phyloP scores from a whole-genome alignment of 306 rosid genomes.

The Cyclanthera cordifolia region DNA sequence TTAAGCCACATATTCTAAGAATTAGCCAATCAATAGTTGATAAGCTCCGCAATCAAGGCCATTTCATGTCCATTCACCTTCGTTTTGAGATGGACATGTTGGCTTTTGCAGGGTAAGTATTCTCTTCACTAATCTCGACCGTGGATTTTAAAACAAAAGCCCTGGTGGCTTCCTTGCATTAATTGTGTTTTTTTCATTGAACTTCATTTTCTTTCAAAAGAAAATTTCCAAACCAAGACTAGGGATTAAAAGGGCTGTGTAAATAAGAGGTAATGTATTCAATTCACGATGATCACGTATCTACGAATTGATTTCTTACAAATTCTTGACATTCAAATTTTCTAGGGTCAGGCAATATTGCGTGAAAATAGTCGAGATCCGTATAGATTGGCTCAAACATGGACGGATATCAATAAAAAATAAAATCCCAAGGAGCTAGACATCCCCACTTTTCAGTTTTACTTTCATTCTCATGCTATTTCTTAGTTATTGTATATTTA shows the following conservation, averaged over 20 bases:
- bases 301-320: too few species aligned
- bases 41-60: slow-evolving; percentile 84
- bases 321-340: too few species aligned
- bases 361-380: too few species aligned
- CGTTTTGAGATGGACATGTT: slow-evolving; percentile 99
- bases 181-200: background rate
- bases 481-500: background rate
- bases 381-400: too few species aligned
- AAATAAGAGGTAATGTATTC: too few species aligned
- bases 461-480: background rate
- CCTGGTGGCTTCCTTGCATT: background rate
- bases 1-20: slow-evolving; percentile 83
- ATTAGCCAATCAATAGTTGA: slow-evolving; percentile 85
- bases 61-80: slow-evolving; percentile 94
- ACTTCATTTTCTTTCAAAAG: background rate
- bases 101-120: slow-evolving; percentile 92
- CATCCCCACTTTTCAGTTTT: background rate
- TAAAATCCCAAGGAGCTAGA: background rate
- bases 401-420: too few species aligned
- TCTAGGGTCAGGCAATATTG: too few species aligned
- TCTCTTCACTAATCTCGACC: background rate
- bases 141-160: background rate
- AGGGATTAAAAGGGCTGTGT: too few species aligned
- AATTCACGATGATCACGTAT: too few species aligned
- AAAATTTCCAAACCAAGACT: too few species aligned